Evolutionary conservation across 2,329 filamentous ascomycete genomes (phyloP).

Genomic region (Thielaviopsis euricoi): DNA sequence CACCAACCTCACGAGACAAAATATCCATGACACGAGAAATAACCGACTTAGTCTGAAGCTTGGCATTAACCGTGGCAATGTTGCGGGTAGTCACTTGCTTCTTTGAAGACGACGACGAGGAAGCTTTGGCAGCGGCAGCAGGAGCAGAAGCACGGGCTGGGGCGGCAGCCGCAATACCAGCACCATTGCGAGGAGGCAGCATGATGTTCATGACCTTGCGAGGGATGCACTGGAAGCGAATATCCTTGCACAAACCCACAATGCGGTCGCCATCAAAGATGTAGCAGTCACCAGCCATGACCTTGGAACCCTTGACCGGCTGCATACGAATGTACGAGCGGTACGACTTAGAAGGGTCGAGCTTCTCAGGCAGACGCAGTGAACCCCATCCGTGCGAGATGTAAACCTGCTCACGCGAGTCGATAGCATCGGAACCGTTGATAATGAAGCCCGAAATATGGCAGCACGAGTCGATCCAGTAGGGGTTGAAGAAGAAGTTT

Average conservation of each 20-base stretch:
- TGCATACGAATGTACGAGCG: conserved; percentile 43
- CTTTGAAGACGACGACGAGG: conserved; percentile 19
- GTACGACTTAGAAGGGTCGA: conserved; percentile 30
- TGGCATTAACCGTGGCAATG: conserved; percentile 33
- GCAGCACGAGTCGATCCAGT: conserved; percentile 42
- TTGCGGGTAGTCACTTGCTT: conserved; percentile 29
- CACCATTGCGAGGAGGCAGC: conserved; percentile 41
- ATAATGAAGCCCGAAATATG: conserved; percentile 46
- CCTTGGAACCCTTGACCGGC: conserved; percentile 30
- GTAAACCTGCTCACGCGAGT: conserved; percentile 37
- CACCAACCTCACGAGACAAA: conserved; percentile 38
- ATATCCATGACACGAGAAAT: conserved; percentile 30
- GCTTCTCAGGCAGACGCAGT: conserved; percentile 31
- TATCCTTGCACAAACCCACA: conserved; percentile 33
- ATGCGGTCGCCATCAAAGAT: conserved; percentile 35
- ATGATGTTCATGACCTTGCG: conserved; percentile 50
- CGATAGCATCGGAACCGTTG: conserved; percentile 39
- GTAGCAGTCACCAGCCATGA: conserved; percentile 35
- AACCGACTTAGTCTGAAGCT: conserved; percentile 28
- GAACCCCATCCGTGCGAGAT: conserved; percentile 45
- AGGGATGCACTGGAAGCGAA: conserved; percentile 52
- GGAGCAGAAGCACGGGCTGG: conserved; percentile 21
- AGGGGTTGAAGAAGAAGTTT: conserved; percentile 38
- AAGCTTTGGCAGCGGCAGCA: conserved; percentile 19
- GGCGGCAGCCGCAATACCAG: conserved; percentile 21